Conservation (phyloP, 306 rosid genomes). For the Medicago ruthenica region DNA sequence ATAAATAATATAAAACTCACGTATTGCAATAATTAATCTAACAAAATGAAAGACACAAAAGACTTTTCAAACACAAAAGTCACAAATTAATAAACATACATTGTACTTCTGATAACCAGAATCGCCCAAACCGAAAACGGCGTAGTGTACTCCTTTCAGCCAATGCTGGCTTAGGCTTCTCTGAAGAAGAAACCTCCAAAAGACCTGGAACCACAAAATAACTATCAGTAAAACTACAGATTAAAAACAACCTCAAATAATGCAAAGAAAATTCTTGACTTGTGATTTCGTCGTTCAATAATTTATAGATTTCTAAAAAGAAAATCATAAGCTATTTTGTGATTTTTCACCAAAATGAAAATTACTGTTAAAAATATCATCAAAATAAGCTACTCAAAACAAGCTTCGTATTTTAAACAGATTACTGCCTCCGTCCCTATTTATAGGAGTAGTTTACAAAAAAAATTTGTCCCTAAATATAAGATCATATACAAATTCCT, state of each 20-base stretch:
- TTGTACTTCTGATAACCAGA: slow-evolving; percentile 89
- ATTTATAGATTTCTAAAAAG: too few relatives aligned
- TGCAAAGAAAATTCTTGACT: background rate
- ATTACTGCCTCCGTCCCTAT: too few relatives aligned
- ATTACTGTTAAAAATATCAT: too few relatives aligned
- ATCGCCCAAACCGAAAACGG: slow-evolving; percentile 96
- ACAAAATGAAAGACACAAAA: slow-evolving; percentile 5
- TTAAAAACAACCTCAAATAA: slow-evolving; percentile 11
- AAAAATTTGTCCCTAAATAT: too few relatives aligned
- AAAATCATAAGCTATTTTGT: too few relatives aligned
- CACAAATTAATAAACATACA: slow-evolving; percentile 47
- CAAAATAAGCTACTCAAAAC: too few relatives aligned
- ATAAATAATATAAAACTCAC: background rate
- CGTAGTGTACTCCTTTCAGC: slow-evolving; percentile 73
- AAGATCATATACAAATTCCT: too few relatives aligned
- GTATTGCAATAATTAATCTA: slow-evolving; percentile 13
- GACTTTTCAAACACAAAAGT: background rate
- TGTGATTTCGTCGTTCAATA: too few relatives aligned
- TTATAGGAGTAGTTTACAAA: too few relatives aligned
- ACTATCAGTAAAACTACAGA: slow-evolving; percentile 31
- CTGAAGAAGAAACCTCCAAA: slow-evolving; percentile 89
- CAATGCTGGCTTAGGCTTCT: slow-evolving; percentile 70
- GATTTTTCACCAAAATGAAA: too few relatives aligned
- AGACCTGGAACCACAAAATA: slow-evolving; percentile 58
- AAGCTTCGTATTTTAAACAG: too few relatives aligned